Conservation (phyloP, 129 eudicot genomes). For the Chrysanthemum seticuspe region DNA sequence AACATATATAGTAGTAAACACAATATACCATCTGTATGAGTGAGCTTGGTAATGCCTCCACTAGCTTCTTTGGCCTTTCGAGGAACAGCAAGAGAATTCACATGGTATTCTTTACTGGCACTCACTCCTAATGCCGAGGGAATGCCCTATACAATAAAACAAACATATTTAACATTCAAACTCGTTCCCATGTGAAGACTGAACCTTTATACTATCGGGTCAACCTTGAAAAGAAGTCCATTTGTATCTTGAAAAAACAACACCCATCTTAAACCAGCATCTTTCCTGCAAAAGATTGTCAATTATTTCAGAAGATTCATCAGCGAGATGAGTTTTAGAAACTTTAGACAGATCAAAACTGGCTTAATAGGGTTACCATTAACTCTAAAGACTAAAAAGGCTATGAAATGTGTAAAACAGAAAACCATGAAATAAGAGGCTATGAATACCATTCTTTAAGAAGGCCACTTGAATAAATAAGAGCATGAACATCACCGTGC, state of each 20-base stretch:
- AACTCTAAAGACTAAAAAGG: neutral
- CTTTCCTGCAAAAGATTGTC: constrained; percentile 55
- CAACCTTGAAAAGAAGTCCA: constrained; percentile 94
- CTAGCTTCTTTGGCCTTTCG: constrained; percentile 98
- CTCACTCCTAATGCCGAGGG: constrained; percentile 95
- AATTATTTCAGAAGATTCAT: neutral
- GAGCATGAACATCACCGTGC: constrained; percentile 97
- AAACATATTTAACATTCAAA: constrained; percentile 6
- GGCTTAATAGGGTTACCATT: neutral
- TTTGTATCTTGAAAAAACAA: constrained; percentile 94
- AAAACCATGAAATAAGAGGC: neutral
- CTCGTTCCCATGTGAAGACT: constrained; percentile 5
- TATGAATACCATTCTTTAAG: constrained; percentile 69
- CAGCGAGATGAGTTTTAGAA: neutral
- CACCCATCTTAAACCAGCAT: constrained; percentile 89
- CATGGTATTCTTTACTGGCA: constrained; percentile 74
- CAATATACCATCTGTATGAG: constrained; percentile 83
- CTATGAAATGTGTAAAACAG: neutral
- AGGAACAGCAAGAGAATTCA: constrained; percentile 94
- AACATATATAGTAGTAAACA: constrained; percentile 9
- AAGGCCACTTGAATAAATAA: constrained; percentile 87
- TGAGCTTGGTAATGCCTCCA: constrained; percentile 94
- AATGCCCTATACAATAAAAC: constrained; percentile 57
- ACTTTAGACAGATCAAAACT: neutral
- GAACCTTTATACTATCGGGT: neutral